Percentiles rank a stretch among this genome's conserved stretches.
phyloP scores from a whole-genome alignment of 2,329 filamentous ascomycete species.

The Coniella vitis region DNA sequence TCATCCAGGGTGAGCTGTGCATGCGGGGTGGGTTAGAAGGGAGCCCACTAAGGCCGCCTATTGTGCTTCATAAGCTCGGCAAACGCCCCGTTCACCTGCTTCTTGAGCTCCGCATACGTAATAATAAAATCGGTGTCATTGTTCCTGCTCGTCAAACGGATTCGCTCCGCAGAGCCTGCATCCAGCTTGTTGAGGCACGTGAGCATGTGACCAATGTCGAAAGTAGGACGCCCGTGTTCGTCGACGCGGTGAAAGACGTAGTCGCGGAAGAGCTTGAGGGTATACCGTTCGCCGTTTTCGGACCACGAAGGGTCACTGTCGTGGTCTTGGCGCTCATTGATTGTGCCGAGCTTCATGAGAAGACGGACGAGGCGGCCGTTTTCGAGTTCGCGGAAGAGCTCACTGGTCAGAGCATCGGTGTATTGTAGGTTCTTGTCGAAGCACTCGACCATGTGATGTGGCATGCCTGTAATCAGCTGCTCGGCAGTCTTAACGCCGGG shows the following conservation, averaged over 20 bases:
- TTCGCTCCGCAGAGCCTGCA: constrained; percentile 77
- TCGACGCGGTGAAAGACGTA: constrained; percentile 98
- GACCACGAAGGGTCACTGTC: constrained; percentile 76
- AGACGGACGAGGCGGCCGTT: constrained; percentile 81
- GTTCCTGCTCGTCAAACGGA: constrained; percentile 81
- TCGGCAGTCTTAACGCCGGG: constrained; percentile 66
- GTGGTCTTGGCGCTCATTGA: constrained; percentile 86
- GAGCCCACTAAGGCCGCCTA: constrained; percentile 10
- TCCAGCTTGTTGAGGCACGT: constrained; percentile 87
- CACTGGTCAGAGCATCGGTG: constrained; percentile 65
- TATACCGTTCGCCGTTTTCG: constrained; percentile 86
- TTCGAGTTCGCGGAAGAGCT: constrained; percentile 75
- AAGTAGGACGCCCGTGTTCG: constrained; percentile 69
- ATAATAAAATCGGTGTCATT: constrained; percentile 85
- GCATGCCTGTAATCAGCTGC: constrained; percentile 70
- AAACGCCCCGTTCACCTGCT: constrained; percentile 52
- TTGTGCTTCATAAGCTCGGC: constrained; percentile 47
- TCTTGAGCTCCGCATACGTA: constrained; percentile 82
- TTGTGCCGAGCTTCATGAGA: constrained; percentile 71
- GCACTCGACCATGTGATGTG: constrained; percentile 65
- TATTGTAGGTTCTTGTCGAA: constrained; percentile 76
- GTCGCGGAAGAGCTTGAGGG: constrained; percentile 90
- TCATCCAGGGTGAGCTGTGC: too few relatives aligned
- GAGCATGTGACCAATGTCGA: constrained; percentile 84
- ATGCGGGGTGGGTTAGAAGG: too few relatives aligned